Percentiles rank a stretch among this genome's conserved stretches.
Evolutionary conservation across 2,329 filamentous ascomycete species (phyloP).

Genomic region (Aspergillus vadensis): DNA sequence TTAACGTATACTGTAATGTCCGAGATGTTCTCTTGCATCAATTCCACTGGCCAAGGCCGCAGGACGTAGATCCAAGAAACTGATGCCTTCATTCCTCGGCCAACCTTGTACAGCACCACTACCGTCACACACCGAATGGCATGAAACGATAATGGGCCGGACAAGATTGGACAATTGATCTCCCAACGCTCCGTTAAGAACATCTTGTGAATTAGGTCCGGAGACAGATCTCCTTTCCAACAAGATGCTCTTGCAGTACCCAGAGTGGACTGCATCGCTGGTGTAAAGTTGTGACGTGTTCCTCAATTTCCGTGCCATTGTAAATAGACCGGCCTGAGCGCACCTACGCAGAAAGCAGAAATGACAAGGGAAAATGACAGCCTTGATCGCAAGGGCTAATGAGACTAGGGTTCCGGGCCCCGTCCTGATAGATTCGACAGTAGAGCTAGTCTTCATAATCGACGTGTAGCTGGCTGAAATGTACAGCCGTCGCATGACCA

Average conservation of each 20-base stretch:
- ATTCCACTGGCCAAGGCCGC: constrained; percentile 33
- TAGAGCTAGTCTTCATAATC: background rate
- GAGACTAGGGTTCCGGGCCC: background rate
- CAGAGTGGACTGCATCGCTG: constrained; percentile 72
- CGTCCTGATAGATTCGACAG: background rate
- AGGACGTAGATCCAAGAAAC: constrained; percentile 31
- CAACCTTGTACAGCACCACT: constrained; percentile 20
- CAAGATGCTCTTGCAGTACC: constrained; percentile 72
- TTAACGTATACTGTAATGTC: constrained; percentile 28
- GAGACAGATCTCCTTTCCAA: constrained; percentile 25
- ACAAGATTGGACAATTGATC: constrained; percentile 44
- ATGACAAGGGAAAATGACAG: background rate
- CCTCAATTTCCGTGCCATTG: constrained; percentile 5
- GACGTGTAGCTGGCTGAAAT: background rate
- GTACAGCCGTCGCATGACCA: background rate
- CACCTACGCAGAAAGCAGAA: background rate
- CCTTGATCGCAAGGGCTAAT: background rate
- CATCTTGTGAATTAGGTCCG: constrained; percentile 55
- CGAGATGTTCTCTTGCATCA: constrained; percentile 45
- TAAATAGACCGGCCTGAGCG: background rate
- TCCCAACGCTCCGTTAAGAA: constrained; percentile 85
- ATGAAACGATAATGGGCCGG: constrained; percentile 28
- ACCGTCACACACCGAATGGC: constrained; percentile 19
- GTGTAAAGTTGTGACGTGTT: constrained; percentile 36
- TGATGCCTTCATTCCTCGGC: constrained; percentile 42